phyloP scores from a whole-genome alignment of 371 early-diverging fungal genomes.

The Mortierella sp. region DNA sequence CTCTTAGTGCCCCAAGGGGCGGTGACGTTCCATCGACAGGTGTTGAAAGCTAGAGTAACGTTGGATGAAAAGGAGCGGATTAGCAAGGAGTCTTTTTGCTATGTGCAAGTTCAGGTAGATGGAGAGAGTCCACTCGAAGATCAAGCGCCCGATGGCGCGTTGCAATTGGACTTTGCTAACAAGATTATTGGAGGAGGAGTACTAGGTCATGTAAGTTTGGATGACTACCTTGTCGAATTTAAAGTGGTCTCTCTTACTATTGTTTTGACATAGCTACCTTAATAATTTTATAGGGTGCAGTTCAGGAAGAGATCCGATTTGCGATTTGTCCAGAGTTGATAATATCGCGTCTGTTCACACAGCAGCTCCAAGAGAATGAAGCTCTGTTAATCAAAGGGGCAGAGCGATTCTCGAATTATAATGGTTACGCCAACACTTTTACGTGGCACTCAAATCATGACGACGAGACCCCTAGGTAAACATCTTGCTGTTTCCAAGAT shows the following conservation, averaged over 20 bases:
- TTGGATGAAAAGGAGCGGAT: conserved; percentile 16
- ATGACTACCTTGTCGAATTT: neutral
- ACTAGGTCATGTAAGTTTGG: conserved; percentile 37
- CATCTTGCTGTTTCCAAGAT: neutral
- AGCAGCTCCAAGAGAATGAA: conserved; percentile 61
- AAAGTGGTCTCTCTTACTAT: neutral
- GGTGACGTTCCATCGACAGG: conserved; percentile 62
- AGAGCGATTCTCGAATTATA: conserved; percentile 64
- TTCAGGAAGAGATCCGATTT: conserved; percentile 73
- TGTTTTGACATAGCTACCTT: neutral
- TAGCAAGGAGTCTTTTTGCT: conserved; percentile 21
- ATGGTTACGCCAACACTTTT: conserved; percentile 64
- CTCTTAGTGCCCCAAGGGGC: conserved; percentile 55
- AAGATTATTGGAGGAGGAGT: conserved; percentile 67
- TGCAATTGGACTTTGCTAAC: conserved; percentile 69
- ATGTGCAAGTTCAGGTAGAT: conserved; percentile 58
- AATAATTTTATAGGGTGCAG: conserved; percentile 59
- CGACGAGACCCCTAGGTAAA: conserved; percentile 53
- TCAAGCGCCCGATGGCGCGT: conserved; percentile 35
- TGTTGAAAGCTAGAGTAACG: conserved; percentile 50
- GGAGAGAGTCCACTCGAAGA: conserved; percentile 54
- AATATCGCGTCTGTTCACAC: conserved; percentile 61
- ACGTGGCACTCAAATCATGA: conserved; percentile 57
- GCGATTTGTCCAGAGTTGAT: conserved; percentile 68
- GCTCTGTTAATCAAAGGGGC: conserved; percentile 62